These are phyloP conservation scores for Backusella westeae DNA, from an alignment of 192 early-diverging fungal species.

Conservation along the genomic window DNA sequence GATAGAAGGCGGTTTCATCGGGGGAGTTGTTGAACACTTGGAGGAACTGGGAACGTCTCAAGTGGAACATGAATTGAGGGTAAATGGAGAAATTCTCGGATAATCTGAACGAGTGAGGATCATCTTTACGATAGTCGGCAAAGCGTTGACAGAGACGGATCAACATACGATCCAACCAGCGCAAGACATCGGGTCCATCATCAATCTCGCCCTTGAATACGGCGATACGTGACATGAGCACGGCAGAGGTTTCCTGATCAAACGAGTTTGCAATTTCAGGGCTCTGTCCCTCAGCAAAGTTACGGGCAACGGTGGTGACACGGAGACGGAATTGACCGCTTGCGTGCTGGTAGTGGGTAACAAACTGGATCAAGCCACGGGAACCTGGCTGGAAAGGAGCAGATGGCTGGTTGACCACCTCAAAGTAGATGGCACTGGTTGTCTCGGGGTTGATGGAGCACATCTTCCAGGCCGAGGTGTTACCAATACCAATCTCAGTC, in stretches of 20 bases:
- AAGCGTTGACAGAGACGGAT: conserved; percentile 98
- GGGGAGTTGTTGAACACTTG: conserved; percentile 99
- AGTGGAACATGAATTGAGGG: conserved; percentile 99
- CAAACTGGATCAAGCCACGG: conserved; percentile 90
- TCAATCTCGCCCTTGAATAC: conserved; percentile 98
- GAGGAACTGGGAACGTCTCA: conserved; percentile 94
- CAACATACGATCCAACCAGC: conserved; percentile 98
- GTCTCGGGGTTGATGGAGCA: conserved; percentile 85
- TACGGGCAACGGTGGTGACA: conserved; percentile 96
- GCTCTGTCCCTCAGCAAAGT: conserved; percentile 73
- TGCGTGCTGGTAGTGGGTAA: conserved; percentile 95
- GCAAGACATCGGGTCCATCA: conserved; percentile 93
- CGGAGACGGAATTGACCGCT: conserved; percentile 86
- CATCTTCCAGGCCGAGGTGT: conserved; percentile 95
- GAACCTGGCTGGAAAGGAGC: conserved; percentile 80
- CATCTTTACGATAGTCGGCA: conserved; percentile 96
- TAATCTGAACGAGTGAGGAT: conserved; percentile 87
- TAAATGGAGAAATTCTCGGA: conserved; percentile 95
- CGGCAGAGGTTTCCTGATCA: conserved; percentile 97
- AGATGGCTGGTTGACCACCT: conserved; percentile 88
- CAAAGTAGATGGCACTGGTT: conserved; percentile 92
- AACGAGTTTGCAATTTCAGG: conserved; percentile 90
- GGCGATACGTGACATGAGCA: conserved; percentile 95
- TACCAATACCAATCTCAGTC: conserved; percentile 97
- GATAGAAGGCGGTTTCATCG: conserved; percentile 94